Conservation (phyloP, 2,329 filamentous ascomycete species). For the Sarocladiaceae sp. region DNA sequence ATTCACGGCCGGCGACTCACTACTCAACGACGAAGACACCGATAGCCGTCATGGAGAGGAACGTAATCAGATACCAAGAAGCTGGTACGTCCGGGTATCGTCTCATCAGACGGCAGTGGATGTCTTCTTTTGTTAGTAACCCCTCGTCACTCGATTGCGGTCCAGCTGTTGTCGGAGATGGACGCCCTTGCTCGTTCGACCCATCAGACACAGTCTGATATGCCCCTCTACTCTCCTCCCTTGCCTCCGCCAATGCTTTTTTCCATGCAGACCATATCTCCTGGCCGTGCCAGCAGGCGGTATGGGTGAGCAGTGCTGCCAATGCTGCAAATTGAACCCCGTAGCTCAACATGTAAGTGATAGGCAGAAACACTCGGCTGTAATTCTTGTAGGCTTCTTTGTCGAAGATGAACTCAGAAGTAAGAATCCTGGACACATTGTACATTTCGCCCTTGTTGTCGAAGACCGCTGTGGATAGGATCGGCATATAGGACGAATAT, state of each 20-base stretch:
- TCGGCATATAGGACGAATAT: slow-evolving; percentile 80
- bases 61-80: slow-evolving; percentile 73
- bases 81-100: slow-evolving; percentile 76
- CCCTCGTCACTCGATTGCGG: slow-evolving; percentile 40
- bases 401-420: slow-evolving; percentile 71
- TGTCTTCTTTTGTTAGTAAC: slow-evolving; percentile 66
- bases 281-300: slow-evolving; percentile 74
- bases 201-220: slow-evolving; percentile 44
- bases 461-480: slow-evolving; percentile 77
- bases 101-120: slow-evolving; percentile 78
- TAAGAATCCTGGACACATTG: slow-evolving; percentile 74
- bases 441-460: slow-evolving; percentile 78
- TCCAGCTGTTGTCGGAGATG: slow-evolving; percentile 18
- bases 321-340: slow-evolving; percentile 80
- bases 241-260: slow-evolving; percentile 58
- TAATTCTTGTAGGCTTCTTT: slow-evolving; percentile 70
- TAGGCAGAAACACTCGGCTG: slow-evolving; percentile 76
- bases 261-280: slow-evolving; percentile 77
- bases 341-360: slow-evolving; percentile 83
- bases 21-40: slow-evolving; percentile 83
- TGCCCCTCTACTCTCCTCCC: slow-evolving; percentile 38
- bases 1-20: slow-evolving; percentile 37
- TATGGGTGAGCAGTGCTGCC: slow-evolving; percentile 73
- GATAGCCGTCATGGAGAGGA: slow-evolving; percentile 67
- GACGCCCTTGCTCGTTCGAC: slow-evolving; percentile 12